Evolutionary conservation across 2,329 filamentous ascomycete species (phyloP), one percentile per base, ranked within the genome.

Genomic region (Acarospora socialis): DNA sequence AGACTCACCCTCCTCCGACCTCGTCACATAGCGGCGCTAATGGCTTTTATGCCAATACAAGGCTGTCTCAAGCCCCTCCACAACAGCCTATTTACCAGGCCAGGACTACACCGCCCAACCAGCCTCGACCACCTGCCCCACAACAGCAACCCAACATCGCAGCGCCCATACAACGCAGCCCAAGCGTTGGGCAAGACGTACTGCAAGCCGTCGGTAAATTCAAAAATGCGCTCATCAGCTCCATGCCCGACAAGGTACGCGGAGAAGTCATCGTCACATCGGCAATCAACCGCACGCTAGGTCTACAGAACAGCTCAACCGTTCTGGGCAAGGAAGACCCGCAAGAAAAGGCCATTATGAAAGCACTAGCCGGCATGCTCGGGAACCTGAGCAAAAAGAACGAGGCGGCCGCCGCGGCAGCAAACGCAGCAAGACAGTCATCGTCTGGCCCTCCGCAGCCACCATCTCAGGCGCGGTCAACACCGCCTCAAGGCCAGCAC

Each of bases 261-360:
- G 36, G 28, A 7, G 36, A 41, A 28, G 7, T 9, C n/a, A 18
- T 42, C 12, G 33, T 39, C 18, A 31, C 26, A 6, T 35, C 38
- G 13, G 37, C 37, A 21, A 37, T 39, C 15, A 35, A 35, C 18
- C 34, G 39, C 32, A 30, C 30, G 18, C 23, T 39, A 8, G 33
- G 15, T 19, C 32, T 9, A 17, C 26, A 19, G 7, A 19, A 12
- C 15, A 18, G 6, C n/a, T 18, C 15, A 5, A 14, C 8, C n/a
- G 21, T 10, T 4, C 9, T n/a, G 18, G 20, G 21, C 12, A 26
- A 25, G 19, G 24, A 36, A 29, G 30, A 38, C 29, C 32, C 29
- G 21, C 32, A 36, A 10, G 35, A 38, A 27, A 23, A 27, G 21
- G 27, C 33, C 17, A 33, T 38, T 15, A 33, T 33, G 29, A 12